phyloP scores from a whole-genome alignment of 1,284 basidiomycete species.

The Wolfiporia cocos region DNA sequence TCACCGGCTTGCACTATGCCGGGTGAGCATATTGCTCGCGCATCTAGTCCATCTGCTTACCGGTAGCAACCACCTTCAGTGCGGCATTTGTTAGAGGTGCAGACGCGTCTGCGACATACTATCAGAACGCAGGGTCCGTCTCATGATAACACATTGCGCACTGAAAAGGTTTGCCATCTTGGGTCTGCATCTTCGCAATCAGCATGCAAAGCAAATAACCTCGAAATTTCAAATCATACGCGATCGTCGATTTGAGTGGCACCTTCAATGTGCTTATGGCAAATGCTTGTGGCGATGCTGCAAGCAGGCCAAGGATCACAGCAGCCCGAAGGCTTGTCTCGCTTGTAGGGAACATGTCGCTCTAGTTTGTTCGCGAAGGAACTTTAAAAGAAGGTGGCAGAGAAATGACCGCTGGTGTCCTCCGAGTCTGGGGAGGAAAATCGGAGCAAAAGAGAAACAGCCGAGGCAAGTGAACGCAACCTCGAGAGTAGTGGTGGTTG shows the following conservation, averaged over 20 bases:
- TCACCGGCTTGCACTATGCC: constrained; percentile 9
- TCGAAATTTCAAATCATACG: background rate
- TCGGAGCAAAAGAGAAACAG: no score
- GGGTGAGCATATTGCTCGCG: background rate
- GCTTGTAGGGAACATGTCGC: no score
- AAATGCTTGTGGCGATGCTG: background rate
- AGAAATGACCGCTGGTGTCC: no score
- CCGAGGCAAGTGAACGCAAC: no score
- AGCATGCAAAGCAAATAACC: background rate
- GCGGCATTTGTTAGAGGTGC: constrained; percentile 7
- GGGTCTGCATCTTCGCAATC: background rate
- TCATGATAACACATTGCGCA: background rate
- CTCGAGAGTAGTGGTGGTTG: no score
- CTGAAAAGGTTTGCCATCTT: no score
- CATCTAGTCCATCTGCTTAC: background rate
- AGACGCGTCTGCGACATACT: constrained; percentile 1
- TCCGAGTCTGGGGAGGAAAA: no score
- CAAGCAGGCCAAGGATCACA: background rate
- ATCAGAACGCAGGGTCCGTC: background rate
- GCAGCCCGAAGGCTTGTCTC: background rate
- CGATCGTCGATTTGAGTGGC: constrained; percentile 1
- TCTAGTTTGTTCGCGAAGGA: no score
- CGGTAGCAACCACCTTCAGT: constrained; percentile 6
- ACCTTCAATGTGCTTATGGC: constrained; percentile 1
- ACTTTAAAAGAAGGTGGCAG: no score